Conservation (phyloP, 345 rosid species). For the Aquilaria yunnanensis region DNA sequence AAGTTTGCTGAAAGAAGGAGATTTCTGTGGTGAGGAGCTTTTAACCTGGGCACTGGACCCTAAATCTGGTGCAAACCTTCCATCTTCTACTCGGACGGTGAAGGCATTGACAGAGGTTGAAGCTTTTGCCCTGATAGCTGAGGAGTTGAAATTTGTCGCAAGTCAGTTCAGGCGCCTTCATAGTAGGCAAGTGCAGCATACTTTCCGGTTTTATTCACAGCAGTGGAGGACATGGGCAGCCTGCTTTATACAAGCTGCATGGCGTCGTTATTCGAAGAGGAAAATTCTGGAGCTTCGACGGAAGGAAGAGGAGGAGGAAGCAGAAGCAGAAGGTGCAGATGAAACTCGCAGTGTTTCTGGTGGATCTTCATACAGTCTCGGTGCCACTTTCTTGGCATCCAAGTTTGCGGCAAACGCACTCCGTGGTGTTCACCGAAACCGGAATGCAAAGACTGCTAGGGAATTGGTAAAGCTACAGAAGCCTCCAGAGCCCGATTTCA, state of each 20-base stretch:
- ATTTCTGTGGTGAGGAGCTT: constrained; percentile 95
- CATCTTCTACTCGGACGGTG: constrained; percentile 95
- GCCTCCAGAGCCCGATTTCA: constrained; percentile 95
- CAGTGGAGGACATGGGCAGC: constrained; percentile 99
- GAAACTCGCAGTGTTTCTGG: constrained; percentile 23
- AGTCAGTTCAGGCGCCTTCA: constrained; percentile 91
- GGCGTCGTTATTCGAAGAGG: constrained; percentile 83
- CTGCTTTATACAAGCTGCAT: constrained; percentile 91
- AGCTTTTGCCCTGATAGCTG: constrained; percentile 83
- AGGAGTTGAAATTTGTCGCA: constrained; percentile 91
- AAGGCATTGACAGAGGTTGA: constrained; percentile 83
- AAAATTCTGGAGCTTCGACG: constrained; percentile 64
- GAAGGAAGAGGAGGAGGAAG: constrained; percentile 67
- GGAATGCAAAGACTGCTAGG: constrained; percentile 62
- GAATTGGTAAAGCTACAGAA: constrained; percentile 75
- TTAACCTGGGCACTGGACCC: constrained; percentile 99
- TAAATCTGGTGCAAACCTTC: constrained; percentile 77
- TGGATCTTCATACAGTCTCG: constrained; percentile 67
- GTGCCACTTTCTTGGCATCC: constrained; percentile 87
- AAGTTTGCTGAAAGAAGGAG: constrained; percentile 77
- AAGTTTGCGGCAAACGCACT: constrained; percentile 92
- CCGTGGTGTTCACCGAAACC: constrained; percentile 72
- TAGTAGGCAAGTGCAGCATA: constrained; percentile 94
- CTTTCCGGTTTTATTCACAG: constrained; percentile 92
- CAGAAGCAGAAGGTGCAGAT: constrained; percentile 42